Percentiles rank a stretch among this genome's conserved stretches.
Evolutionary conservation across 2,329 filamentous ascomycete species (phyloP).

Genomic region (Xylaria hypoxylon): DNA sequence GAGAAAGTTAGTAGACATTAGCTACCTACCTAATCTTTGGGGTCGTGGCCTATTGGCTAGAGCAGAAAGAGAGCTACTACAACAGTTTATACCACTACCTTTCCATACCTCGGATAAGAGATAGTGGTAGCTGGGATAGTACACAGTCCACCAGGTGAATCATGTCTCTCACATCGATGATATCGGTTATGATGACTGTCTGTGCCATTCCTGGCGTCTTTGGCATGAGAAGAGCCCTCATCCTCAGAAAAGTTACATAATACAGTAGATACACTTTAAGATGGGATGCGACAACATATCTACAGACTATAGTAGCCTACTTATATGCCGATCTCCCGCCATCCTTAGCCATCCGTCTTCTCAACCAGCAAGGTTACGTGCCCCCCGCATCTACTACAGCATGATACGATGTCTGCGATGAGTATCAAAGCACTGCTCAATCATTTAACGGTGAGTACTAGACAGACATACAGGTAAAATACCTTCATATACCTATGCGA

Average conservation of each 20-base stretch:
- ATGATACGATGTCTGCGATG: background rate
- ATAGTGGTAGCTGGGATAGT: no score
- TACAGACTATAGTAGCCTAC: constrained; percentile 16
- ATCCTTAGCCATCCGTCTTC: constrained; percentile 9
- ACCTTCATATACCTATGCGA: background rate
- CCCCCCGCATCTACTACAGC: constrained; percentile 14
- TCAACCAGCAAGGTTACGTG: constrained; percentile 14
- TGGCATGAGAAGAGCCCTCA: constrained; percentile 5
- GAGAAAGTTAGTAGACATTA: background rate
- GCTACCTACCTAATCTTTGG: background rate
- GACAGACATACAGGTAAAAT: constrained; percentile 1
- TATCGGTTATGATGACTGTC: background rate
- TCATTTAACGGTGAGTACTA: background rate
- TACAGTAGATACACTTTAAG: background rate
- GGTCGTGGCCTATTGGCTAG: background rate
- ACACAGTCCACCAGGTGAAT: background rate
- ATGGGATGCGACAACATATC: constrained; percentile 10
- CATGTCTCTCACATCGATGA: background rate
- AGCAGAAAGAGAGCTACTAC: background rate
- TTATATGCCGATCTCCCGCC: constrained; percentile 37
- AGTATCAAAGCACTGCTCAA: background rate
- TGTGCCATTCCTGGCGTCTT: constrained; percentile 3
- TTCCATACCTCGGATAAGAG: background rate
- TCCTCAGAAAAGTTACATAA: background rate
- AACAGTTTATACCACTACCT: background rate